Base-by-base conservation (phyloP, 768 basidiomycete genomes). In the Pleurotus djamor region DNA sequence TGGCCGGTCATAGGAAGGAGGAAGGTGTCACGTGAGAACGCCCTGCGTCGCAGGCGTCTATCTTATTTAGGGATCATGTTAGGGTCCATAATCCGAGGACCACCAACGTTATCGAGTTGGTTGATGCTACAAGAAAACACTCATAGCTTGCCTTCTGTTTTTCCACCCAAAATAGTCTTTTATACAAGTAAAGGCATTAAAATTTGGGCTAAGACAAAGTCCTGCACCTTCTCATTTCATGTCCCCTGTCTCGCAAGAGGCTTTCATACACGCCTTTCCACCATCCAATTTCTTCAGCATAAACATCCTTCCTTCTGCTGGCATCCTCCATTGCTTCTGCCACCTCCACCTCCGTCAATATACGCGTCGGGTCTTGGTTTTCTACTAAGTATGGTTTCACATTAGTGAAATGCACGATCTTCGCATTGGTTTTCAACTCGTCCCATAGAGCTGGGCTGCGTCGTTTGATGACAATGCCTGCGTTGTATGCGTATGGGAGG, bases 401-500 rank as follows among this genome's bases (percentile, higher is more conserved):
- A 38, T 62, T n/a, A 35, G 74, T 73, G 60, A 71, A 76, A 60
- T 75, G 75, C 52, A 75, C 66, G 21, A 75, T 58, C 17, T 69
- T 66, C 52, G 68, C 61, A 60, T 74, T 68, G 14, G 64, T 58
- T 64, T 64, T 63, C 52, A 75, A 37, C 12, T 64, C 66, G 8
- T 64, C 55, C 74, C 74, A 76, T 32, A 76, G 45, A 48, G 49
- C 62, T 2, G 69, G 68, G 47, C 66, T 69, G 49, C 68, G 64
- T 51, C 62, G 60, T 64, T 68, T 73, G 62, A 75, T 72, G 3
- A 67, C 74, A n/a, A 75, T 65, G 63, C 75, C 75, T 12, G 66
- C 74, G 56, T 74, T 75, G 64, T 75, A 76, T 36, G 64, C 48
- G 59, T 72, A 74, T 17, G 74, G 74, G 16, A 76, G 68, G 5